Evolutionary conservation across 2,329 filamentous ascomycete species (phyloP).

Genomic region (Colletotrichum sp.): DNA sequence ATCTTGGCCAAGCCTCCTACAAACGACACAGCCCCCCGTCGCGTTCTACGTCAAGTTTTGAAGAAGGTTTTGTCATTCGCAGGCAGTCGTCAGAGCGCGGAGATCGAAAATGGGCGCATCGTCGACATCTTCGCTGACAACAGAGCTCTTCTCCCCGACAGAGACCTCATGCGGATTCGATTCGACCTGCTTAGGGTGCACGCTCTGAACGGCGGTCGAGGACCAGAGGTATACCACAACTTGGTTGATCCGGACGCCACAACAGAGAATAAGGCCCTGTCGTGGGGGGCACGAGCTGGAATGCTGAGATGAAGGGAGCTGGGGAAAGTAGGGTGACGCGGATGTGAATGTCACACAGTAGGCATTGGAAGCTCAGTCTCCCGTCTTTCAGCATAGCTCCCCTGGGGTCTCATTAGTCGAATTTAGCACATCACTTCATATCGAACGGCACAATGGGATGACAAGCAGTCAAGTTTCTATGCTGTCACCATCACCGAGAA

Average conservation of each 20-base stretch:
- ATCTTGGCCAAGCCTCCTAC: neutral
- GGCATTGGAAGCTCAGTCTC: rapidly evolving
- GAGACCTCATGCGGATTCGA: neutral
- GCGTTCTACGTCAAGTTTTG: neutral
- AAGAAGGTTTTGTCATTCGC: rapidly evolving
- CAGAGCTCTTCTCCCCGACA: neutral
- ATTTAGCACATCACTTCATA: rapidly evolving
- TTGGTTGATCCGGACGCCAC: neutral
- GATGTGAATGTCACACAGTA: neutral
- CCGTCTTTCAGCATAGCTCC: rapidly evolving
- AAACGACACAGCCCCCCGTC: neutral
- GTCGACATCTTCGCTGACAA: neutral
- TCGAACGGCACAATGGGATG: rapidly evolving
- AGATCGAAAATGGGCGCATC: neutral
- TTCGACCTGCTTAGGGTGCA: neutral
- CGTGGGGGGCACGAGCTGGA: rapidly evolving
- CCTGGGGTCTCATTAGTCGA: neutral
- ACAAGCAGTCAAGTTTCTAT: too few relatives aligned
- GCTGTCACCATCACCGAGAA: too few relatives aligned
- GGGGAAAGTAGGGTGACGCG: rapidly evolving
- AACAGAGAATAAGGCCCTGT: rapidly evolving
- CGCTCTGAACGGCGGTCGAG: neutral
- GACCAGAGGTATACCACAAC: neutral
- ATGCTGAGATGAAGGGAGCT: neutral
- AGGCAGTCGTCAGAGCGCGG: neutral